Conservation (phyloP, 1,284 basidiomycete genomes). For the Coniophora puteana region DNA sequence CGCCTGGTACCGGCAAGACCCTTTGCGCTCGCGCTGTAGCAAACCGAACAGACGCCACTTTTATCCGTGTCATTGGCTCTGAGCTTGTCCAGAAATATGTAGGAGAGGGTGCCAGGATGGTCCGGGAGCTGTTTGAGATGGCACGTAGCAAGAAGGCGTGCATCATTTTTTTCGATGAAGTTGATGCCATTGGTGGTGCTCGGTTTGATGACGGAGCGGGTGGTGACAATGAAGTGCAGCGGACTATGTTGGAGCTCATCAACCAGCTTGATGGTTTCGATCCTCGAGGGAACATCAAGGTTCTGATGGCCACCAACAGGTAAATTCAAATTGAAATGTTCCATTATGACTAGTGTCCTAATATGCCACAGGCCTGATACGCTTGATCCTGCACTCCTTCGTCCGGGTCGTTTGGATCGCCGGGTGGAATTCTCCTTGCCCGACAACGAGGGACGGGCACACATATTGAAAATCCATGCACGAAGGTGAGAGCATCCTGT, state of each 20-base stretch:
- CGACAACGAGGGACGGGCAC: conserved; percentile 94
- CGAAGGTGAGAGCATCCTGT: conserved; percentile 54
- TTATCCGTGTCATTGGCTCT: conserved; percentile 98
- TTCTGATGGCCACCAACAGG: conserved; percentile 99
- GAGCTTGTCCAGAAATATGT: conserved; percentile 99
- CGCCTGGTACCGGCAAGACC: conserved; percentile 98
- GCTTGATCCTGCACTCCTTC: conserved; percentile 92
- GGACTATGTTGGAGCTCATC: conserved; percentile 99
- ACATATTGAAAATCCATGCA: conserved; percentile 97
- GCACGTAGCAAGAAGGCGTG: conserved; percentile 98
- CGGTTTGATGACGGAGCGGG: conserved; percentile 98
- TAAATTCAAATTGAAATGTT: conserved; percentile 28
- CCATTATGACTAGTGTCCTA: conserved; percentile 7
- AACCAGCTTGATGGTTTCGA: conserved; percentile 99
- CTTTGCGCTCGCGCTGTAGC: conserved; percentile 98
- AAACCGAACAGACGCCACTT: conserved; percentile 98
- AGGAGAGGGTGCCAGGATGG: conserved; percentile 98
- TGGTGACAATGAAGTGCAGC: conserved; percentile 98
- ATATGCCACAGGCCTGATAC: conserved; percentile 80
- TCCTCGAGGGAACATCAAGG: conserved; percentile 98
- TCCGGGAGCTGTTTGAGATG: conserved; percentile 99
- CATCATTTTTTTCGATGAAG: conserved; percentile 99
- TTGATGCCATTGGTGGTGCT: conserved; percentile 98
- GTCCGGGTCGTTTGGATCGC: conserved; percentile 95
- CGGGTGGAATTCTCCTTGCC: conserved; percentile 96